Evolutionary conservation across 371 early-diverging fungal species (phyloP).

Genomic region (Chytridium lagenaria): DNA sequence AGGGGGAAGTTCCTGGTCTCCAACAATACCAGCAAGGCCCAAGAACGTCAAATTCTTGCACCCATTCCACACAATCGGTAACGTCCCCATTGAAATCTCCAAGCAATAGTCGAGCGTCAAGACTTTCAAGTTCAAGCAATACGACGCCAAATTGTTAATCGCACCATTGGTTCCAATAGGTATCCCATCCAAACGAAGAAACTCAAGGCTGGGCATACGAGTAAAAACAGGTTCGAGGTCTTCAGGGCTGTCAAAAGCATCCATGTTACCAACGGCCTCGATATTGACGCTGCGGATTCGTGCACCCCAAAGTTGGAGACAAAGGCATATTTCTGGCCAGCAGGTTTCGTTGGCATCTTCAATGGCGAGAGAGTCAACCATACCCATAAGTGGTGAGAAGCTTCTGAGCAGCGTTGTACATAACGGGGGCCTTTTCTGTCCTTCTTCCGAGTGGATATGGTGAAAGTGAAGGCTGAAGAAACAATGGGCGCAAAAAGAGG

Average conservation of each 20-base stretch:
- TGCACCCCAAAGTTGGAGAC: constrained; percentile 33
- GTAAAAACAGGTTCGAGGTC: constrained; percentile 45
- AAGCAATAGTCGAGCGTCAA: constrained; percentile 54
- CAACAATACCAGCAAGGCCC: constrained; percentile 52
- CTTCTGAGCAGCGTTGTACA: constrained; percentile 28
- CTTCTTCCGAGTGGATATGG: constrained; percentile 26
- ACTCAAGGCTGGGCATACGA: constrained; percentile 39
- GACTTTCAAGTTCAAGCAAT: constrained; percentile 42
- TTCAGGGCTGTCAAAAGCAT: constrained; percentile 38
- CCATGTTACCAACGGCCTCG: constrained; percentile 50
- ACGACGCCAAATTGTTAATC: constrained; percentile 29
- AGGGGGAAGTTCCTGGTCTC: constrained; percentile 24
- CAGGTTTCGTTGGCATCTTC: constrained; percentile 48
- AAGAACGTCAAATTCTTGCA: constrained; percentile 43
- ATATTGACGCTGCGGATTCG: constrained; percentile 43
- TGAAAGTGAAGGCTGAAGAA: constrained; percentile 39
- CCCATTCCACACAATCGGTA: constrained; percentile 45
- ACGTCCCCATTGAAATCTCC: constrained; percentile 42
- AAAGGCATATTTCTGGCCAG: constrained; percentile 43
- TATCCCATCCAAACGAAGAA: constrained; percentile 51
- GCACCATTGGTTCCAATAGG: constrained; percentile 39
- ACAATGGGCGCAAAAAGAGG: too few relatives aligned
- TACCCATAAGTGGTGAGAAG: constrained; percentile 30
- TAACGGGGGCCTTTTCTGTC: constrained; percentile 26
- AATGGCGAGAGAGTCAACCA: constrained; percentile 29